Evolutionary conservation across 2,329 filamentous ascomycete genomes (phyloP), one percentile per base, ranked within the genome.

Genomic region (Pseudomassariella vexata): DNA sequence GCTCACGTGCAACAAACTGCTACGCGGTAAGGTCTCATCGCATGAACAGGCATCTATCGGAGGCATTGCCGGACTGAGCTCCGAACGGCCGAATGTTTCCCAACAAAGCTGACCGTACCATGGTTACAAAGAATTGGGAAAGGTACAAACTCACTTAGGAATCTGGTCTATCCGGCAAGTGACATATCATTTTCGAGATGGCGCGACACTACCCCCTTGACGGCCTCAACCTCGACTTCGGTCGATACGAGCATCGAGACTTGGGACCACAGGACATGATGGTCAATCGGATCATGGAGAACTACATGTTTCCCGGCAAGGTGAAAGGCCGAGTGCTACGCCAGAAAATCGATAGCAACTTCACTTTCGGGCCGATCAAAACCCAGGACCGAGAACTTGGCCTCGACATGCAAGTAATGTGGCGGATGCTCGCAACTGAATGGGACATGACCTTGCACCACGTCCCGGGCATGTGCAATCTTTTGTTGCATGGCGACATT

Each of bases 151-250:
- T n/a, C n/a, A n/a, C n/a, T n/a, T n/a, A n/a, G n/a, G n/a, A n/a
- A n/a, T n/a, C n/a, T n/a, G n/a, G n/a, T n/a, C n/a, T n/a, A n/a
- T n/a, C n/a, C n/a, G n/a, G n/a, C n/a, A n/a, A n/a, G n/a, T n/a
- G n/a, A n/a, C n/a, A n/a, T n/a, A n/a, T n/a, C n/a, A n/a, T n/a
- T n/a, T n/a, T n/a, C 28, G 15, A 21, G 9, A 41, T 25, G 27
- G 17, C 19, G 39, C 21, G 26, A 11, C 51, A 60, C 39, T 60
- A 59, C 29, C 57, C 56, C 14, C 36, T 60, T 5, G 50, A 59
- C 35, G 44, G 49, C n/a, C 37, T 51, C 18, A 39, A 51, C 21
- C 44, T 56, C 19, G 49, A 53, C 22, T 57, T 57, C 37, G 34
- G 39, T 17, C 44, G 47, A n/a, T 61, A 60, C 33, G 47, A 52